Evolutionary conservation across 2,329 filamentous ascomycete species (phyloP).

Genomic region (Fusarium albosuccineum): DNA sequence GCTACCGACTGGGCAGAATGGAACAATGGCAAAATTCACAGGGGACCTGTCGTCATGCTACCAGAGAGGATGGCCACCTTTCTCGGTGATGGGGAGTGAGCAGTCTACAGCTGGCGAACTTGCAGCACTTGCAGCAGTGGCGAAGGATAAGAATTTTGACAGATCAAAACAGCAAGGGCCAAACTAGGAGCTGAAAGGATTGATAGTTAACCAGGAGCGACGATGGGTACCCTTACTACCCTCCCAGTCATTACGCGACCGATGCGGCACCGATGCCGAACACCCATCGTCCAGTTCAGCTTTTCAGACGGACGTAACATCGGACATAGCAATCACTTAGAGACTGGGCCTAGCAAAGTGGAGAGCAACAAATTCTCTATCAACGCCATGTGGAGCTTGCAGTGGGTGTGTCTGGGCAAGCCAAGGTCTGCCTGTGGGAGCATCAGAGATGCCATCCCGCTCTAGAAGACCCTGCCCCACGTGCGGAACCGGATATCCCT

Average conservation of each 20-base stretch:
- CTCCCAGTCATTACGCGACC: constrained; percentile 23
- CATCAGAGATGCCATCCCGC: constrained; percentile 5
- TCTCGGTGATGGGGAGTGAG: neutral
- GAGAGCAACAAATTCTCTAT: constrained; percentile 30
- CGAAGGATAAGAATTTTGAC: neutral
- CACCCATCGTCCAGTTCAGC: constrained; percentile 8
- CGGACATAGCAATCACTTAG: constrained; percentile 26
- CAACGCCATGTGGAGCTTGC: constrained; percentile 19
- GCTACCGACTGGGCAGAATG: neutral
- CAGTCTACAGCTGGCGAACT: neutral
- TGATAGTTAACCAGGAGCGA: constrained; percentile 9
- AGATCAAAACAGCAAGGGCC: constrained; percentile 4
- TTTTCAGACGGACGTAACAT: constrained; percentile 21
- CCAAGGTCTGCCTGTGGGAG: constrained; percentile 15
- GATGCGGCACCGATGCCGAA: constrained; percentile 41
- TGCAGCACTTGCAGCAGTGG: neutral
- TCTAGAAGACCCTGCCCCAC: constrained; percentile 7
- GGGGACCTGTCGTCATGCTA: constrained; percentile 21
- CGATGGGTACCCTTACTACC: constrained; percentile 17
- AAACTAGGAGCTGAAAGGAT: constrained; percentile 22
- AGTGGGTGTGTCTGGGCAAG: constrained; percentile 7
- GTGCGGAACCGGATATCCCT: constrained; percentile 9
- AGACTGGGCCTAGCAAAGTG: constrained; percentile 28
- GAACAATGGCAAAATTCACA: constrained; percentile 23
- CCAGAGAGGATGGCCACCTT: neutral